phyloP scores from a whole-genome alignment of 192 early-diverging fungal species.

The Backusella tarrabulga region DNA sequence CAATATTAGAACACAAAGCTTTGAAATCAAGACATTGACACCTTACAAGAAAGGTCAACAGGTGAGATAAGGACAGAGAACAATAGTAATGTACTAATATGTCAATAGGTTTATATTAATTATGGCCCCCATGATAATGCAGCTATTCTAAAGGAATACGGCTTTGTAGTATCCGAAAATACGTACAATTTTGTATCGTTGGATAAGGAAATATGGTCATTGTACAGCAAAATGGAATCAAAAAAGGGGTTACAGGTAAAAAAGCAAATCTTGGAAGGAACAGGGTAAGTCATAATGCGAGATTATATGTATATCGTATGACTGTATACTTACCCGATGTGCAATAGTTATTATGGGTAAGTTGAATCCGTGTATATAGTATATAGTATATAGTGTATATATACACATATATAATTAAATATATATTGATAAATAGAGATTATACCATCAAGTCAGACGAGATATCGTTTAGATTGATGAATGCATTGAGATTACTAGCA shows the following conservation, averaged over 20 bases:
- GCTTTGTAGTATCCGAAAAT: slow-evolving; percentile 54
- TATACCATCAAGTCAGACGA: slow-evolving; percentile 49
- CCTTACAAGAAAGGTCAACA: slow-evolving; percentile 62
- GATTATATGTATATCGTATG: neutral
- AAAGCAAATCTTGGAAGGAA: slow-evolving; percentile 37
- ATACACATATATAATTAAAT: neutral
- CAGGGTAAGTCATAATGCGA: slow-evolving; percentile 27
- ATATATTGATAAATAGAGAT: slow-evolving; percentile 32
- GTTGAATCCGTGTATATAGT: neutral
- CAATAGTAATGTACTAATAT: slow-evolving; percentile 11
- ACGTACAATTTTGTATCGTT: slow-evolving; percentile 49
- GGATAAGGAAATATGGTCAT: slow-evolving; percentile 45
- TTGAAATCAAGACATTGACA: slow-evolving; percentile 60
- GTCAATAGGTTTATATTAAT: slow-evolving; percentile 44
- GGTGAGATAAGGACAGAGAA: slow-evolving; percentile 52
- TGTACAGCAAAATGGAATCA: slow-evolving; percentile 36
- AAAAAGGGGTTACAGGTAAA: slow-evolving; percentile 33
- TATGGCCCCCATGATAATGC: slow-evolving; percentile 60
- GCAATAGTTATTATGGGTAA: slow-evolving; percentile 37
- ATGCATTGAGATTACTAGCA: slow-evolving; percentile 43
- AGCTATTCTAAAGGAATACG: slow-evolving; percentile 56
- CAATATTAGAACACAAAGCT: slow-evolving; percentile 51
- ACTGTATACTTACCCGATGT: neutral
- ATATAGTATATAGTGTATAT: too few species aligned
- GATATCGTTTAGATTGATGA: slow-evolving; percentile 48